phyloP scores from a whole-genome alignment of 2,329 filamentous ascomycete species.

The Neofusicoccum kwambonambiense region DNA sequence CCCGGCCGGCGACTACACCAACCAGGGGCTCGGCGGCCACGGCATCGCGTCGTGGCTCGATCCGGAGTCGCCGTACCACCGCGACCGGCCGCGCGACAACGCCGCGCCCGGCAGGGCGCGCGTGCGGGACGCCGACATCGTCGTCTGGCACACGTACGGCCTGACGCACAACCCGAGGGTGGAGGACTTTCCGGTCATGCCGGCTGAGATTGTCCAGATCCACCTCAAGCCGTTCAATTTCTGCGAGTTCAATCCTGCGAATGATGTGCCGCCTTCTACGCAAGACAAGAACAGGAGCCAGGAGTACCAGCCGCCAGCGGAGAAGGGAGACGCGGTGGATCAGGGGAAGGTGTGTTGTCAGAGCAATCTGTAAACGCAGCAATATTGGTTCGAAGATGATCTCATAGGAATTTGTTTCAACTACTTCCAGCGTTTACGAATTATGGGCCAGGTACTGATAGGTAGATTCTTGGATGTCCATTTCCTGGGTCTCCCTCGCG shows the following conservation, averaged over 20 bases:
- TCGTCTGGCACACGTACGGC: constrained; percentile 32
- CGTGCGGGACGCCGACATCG: constrained; percentile 27
- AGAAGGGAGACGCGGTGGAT: too few relatives aligned
- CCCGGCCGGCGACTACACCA: constrained; percentile 26
- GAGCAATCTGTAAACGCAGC: too few relatives aligned
- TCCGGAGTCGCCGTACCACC: too few relatives aligned
- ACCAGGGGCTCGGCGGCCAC: constrained; percentile 23
- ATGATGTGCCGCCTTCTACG: background rate
- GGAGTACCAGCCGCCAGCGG: too few relatives aligned
- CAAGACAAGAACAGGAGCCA: background rate
- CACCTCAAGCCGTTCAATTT: constrained; percentile 13
- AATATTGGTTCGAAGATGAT: too few relatives aligned
- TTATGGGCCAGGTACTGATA: too few relatives aligned
- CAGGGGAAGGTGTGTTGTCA: too few relatives aligned
- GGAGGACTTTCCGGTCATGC: constrained; percentile 35
- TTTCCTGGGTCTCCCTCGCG: too few relatives aligned
- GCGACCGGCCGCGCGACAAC: background rate
- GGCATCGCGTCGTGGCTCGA: background rate
- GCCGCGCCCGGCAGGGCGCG: background rate
- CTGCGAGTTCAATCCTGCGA: background rate
- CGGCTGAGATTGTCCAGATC: constrained; percentile 22
- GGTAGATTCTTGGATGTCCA: too few relatives aligned
- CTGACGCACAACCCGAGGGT: constrained; percentile 30
- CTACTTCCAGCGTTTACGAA: too few relatives aligned
- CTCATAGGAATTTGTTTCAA: too few relatives aligned